Conservation (phyloP, 2,329 filamentous ascomycete genomes). For the Aspergillus aculeatinus region DNA sequence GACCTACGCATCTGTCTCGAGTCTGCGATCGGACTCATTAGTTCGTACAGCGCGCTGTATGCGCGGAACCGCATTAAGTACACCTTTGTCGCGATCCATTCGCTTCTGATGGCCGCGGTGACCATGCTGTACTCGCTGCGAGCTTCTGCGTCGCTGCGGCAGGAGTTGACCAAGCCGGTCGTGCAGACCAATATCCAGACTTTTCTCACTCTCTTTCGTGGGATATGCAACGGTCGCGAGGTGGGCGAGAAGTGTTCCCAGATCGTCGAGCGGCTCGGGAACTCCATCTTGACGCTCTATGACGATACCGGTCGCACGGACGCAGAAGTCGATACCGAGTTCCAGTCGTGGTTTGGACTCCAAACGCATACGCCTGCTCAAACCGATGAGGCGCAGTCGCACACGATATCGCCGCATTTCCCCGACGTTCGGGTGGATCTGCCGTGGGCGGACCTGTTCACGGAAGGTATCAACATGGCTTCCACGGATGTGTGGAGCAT, state of each 20-base stretch:
- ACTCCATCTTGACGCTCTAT: slow-evolving; percentile 19
- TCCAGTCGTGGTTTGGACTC: slow-evolving; percentile 26
- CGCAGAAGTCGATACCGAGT: slow-evolving; percentile 21
- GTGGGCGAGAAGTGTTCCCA: slow-evolving; percentile 19
- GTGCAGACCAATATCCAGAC: slow-evolving; percentile 14
- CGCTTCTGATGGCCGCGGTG: slow-evolving; percentile 30
- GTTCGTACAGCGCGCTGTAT: slow-evolving; percentile 20
- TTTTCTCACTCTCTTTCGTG: slow-evolving; percentile 13
- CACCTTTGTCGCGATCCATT: slow-evolving; percentile 27
- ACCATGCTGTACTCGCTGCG: slow-evolving; percentile 30
- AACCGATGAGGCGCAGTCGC: not conserved
- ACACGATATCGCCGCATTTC: slow-evolving; percentile 4
- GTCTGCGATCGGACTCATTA: slow-evolving; percentile 14
- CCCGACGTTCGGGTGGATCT: slow-evolving; percentile 12
- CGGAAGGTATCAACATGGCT: slow-evolving; percentile 14
- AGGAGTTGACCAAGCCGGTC: slow-evolving; percentile 11
- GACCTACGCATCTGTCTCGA: slow-evolving; percentile 13
- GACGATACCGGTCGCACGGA: slow-evolving; percentile 12
- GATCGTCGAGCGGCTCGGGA: slow-evolving; percentile 20
- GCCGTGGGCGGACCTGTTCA: slow-evolving; percentile 15
- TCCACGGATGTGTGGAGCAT: slow-evolving; percentile 13
- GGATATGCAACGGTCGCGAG: slow-evolving; percentile 15
- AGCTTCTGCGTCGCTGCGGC: slow-evolving; percentile 18
- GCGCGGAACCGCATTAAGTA: slow-evolving; percentile 30
- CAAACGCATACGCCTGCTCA: slow-evolving; percentile 15